Evolutionary conservation across 2,329 filamentous ascomycete species (phyloP), one percentile per base, ranked within the genome.

Genomic region (Lasiodiplodia theobromae): DNA sequence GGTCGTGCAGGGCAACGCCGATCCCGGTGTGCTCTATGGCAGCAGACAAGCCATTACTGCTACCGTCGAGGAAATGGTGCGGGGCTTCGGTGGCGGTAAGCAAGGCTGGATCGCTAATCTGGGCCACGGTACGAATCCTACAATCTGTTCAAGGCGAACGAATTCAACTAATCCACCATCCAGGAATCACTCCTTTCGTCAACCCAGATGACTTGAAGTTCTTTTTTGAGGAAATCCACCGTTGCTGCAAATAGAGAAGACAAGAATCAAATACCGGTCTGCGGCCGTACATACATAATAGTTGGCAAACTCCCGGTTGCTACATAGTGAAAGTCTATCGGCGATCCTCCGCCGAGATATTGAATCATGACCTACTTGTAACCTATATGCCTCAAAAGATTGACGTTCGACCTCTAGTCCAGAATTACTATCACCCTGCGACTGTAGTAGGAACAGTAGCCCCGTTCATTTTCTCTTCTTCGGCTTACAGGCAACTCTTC

Each of bases 61-160:
- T 72, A 91, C 90, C 0, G 94, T 97, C 8, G 86, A 95, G 80
- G 85, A 90, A 57, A 97, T 97, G 92, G 93, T 97, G 1, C 83
- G 89, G 70, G 95, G 95, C 0, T 99, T 98, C 77, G 86, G 86
- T 70, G 89, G 90, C 71, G 91, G 91, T 67, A 95, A 94, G 81
- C 89, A 94, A 79, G 93, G 95, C 51, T 99, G 96, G 95, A 98
- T 99, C 74, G 93, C 92, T 58, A 99, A 99, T 79, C 86, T 99
- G 71, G 96, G 96, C 10, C 96, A 99, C 78, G 96, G 96, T 92
- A 86, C 76, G 89, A 18, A 25, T 21, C 44, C 40, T 38, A 31
- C 16, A 38, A 6, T 14, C 23, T 31, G 1, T 25, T 18, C 3
- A 16, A 7, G 7, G 38, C 2, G 10, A 40, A 2, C 18, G 28